Conservation (phyloP, 1,139 yeast species). For the Debaryomyces fabryi region DNA sequence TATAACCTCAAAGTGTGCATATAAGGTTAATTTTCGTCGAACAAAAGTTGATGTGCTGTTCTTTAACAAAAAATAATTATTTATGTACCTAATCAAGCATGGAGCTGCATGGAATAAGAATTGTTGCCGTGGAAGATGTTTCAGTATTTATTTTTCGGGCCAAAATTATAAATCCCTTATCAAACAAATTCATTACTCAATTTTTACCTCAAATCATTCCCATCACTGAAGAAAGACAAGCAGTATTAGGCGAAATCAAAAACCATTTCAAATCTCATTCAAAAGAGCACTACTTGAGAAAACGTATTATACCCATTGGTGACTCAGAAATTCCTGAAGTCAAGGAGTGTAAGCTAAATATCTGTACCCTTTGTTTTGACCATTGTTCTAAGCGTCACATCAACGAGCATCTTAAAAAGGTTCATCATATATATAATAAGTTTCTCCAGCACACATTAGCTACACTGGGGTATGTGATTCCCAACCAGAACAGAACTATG, state of each 20-base stretch:
- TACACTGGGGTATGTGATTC: background rate
- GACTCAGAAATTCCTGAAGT: background rate
- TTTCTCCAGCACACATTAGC: background rate
- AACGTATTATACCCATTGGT: background rate
- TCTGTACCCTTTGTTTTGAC: slow-evolving; percentile 1
- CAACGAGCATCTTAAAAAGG: background rate
- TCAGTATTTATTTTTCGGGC: background rate
- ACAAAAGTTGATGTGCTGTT: background rate
- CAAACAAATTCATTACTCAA: background rate
- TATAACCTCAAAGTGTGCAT: background rate
- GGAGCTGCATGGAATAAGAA: background rate
- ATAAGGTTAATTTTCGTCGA: background rate
- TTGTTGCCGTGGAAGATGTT: background rate
- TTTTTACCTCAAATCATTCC: background rate
- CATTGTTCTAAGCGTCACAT: background rate
- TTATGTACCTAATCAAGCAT: background rate
- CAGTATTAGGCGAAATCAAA: background rate
- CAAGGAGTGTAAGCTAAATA: background rate
- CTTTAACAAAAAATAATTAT: background rate
- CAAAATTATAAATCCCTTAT: background rate
- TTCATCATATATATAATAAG: background rate
- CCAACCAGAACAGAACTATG: background rate
- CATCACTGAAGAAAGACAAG: background rate
- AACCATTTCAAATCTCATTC: background rate
- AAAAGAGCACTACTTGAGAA: background rate